phyloP scores from a whole-genome alignment of 495 filamentous ascomycete species.

The Tetracladium setigerum region DNA sequence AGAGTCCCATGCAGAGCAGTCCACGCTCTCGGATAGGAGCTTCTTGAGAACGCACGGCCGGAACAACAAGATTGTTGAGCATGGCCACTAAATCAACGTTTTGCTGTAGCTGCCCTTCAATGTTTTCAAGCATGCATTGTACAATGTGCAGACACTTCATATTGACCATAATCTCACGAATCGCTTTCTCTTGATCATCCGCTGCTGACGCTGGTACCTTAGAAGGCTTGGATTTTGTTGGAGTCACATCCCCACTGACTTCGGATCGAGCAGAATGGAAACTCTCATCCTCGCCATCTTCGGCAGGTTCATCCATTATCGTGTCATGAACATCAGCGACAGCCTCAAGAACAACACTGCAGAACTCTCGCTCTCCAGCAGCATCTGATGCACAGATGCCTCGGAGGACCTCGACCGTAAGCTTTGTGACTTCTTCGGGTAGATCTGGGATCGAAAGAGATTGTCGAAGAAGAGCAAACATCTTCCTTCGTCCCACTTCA shows the following conservation, averaged over 20 bases:
- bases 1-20: constrained; percentile 80
- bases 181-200: constrained; percentile 70
- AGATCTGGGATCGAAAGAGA: constrained; percentile 78
- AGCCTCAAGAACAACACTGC: constrained; percentile 83
- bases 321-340: constrained; percentile 94
- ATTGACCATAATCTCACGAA: constrained; percentile 89
- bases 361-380: constrained; percentile 87
- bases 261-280: constrained; percentile 89
- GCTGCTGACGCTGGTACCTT: constrained; percentile 53
- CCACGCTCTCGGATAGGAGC: constrained; percentile 88
- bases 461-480: constrained; percentile 84
- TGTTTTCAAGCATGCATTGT: constrained; percentile 93
- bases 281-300: constrained; percentile 62
- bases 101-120: constrained; percentile 73
- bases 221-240: constrained; percentile 36
- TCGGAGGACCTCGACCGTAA: constrained; percentile 75
- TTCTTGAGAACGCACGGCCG: constrained; percentile 88
- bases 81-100: constrained; percentile 86
- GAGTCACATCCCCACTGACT: constrained; percentile 56
- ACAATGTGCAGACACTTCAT: constrained; percentile 98
- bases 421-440: constrained; percentile 85
- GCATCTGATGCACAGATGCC: constrained; percentile 69
- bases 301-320: constrained; percentile 52
- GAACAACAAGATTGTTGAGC: constrained; percentile 93
- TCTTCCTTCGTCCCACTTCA: constrained; percentile 88